phyloP scores from a whole-genome alignment of 2,329 filamentous ascomycete genomes.

The Aulographum hederae region DNA sequence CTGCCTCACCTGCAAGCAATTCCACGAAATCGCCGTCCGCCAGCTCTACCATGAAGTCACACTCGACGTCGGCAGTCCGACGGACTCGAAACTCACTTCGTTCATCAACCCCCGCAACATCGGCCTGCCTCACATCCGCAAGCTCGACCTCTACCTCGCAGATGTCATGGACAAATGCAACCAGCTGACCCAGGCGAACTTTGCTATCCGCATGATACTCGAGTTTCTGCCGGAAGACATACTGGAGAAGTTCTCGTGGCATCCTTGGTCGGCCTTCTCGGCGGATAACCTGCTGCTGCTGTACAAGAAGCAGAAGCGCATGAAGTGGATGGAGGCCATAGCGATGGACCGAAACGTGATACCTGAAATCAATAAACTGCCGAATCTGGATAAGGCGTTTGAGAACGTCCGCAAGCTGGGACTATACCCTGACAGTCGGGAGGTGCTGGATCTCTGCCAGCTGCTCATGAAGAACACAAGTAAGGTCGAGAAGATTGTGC shows the following conservation, averaged over 20 bases:
- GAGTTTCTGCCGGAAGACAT: conserved; percentile 29
- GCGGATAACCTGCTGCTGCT: conserved; percentile 28
- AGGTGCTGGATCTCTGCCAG: conserved; percentile 24
- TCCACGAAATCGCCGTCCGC: conserved; percentile 27
- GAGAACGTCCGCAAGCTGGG: conserved; percentile 24
- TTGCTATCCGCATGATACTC: conserved; percentile 28
- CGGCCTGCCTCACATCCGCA: conserved; percentile 26
- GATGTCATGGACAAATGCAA: conserved; percentile 25
- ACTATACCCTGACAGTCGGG: conserved; percentile 26
- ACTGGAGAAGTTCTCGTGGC: conserved; percentile 31
- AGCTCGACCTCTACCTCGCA: conserved; percentile 27
- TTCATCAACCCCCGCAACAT: conserved; percentile 29
- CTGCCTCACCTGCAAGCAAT: conserved; percentile 27
- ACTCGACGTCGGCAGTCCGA: conserved; percentile 25
- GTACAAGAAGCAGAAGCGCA: conserved; percentile 27
- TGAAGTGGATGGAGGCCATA: conserved; percentile 30
- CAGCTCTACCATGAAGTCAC: conserved; percentile 27
- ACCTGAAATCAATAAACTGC: conserved; percentile 22
- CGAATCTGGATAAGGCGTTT: conserved; percentile 19
- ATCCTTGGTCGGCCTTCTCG: conserved; percentile 28
- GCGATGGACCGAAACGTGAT: conserved; percentile 23
- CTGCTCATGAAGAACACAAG: conserved; percentile 23
- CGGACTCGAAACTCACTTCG: conserved; percentile 23
- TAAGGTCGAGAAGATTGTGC: conserved; percentile 25
- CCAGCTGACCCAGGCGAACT: conserved; percentile 25